Percentiles rank a stretch among this genome's conserved stretches.
phyloP scores from a whole-genome alignment of 148 eudicot genomes.

The Rhododendron vialii region DNA sequence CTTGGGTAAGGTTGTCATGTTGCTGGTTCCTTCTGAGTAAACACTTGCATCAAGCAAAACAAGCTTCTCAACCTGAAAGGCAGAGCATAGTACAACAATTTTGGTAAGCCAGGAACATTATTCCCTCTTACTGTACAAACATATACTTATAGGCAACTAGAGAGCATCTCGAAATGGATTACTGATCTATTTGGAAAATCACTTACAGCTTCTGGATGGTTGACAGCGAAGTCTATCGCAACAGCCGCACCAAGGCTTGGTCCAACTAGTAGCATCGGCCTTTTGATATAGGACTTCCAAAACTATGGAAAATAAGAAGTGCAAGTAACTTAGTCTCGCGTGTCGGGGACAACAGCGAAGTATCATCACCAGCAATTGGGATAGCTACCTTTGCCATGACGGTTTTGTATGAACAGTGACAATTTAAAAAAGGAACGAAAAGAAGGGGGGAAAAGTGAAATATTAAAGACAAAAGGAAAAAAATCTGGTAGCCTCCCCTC shows the following conservation, averaged over 20 bases:
- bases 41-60: conserved; percentile 91
- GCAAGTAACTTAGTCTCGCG: not conserved
- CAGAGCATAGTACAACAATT: not conserved
- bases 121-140: not conserved
- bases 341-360: not conserved
- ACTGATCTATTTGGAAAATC: conserved; percentile 1
- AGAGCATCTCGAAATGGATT: not conserved
- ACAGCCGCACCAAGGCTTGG: conserved; percentile 96
- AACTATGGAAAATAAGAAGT: conserved; percentile 37
- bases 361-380: not conserved
- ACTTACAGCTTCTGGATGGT: conserved; percentile 88
- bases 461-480: not conserved
- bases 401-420: not conserved
- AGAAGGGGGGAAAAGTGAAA: not conserved
- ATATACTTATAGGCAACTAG: not conserved
- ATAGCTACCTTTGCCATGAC: not conserved
- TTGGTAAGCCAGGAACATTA: conserved; percentile 3
- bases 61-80: conserved; percentile 72
- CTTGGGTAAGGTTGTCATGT: conserved; percentile 63
- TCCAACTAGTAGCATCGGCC: conserved; percentile 87
- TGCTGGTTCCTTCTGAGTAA: conserved; percentile 74
- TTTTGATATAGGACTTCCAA: conserved; percentile 73
- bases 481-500: not conserved
- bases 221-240: conserved; percentile 75
- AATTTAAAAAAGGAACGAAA: not conserved